Evolutionary conservation across 2,329 filamentous ascomycete genomes (phyloP), one percentile per base, ranked within the genome.

Genomic region (Emmonsiellopsis sp.): DNA sequence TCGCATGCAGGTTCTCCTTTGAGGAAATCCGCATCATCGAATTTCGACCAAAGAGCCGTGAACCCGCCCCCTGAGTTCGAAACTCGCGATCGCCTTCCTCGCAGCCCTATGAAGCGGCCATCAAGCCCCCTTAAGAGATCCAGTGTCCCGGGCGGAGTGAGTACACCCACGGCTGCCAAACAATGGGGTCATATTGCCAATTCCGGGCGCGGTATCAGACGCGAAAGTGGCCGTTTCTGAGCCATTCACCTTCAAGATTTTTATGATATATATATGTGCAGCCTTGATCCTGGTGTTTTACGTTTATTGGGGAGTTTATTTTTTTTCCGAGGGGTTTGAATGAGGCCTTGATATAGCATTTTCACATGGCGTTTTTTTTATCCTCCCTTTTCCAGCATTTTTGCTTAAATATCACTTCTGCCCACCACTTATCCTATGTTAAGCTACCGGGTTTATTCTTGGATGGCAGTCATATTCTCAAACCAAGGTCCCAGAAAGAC

Each of bases 1-100:
- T 85, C 80, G 5, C 89, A 95, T 67, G 83, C 84, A 5, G 86
- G 85, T 41, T 95, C 89, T 9, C 92, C 92, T 0, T 70, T 97
- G 10, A 86, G 89, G 62, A 95, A 95, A 67, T 79, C 87, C 1
- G 82, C 76, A 61, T 88, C 73, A 70, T 81, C 70, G 69, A 87
- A 76, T 50, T 67, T 74, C 49, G 67, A 73, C 15, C 65, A 64
- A 15, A 65, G 66, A 54, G 58, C 65, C 54, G 74, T 82, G 43
- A 73, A 63, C 60, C 68, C 65, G 50, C 64, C 60, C 11, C 70
- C 65, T 1, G 68, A 70, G 44, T 64, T 67, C 46, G 65, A 65
- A 20, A 66, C 69, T 55, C 66, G 65, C 37, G 67, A 73, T 50
- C 61, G 63, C 32, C 62, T 61, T 30, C 20, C 20, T 1, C 59